Conservation (phyloP, 1,284 basidiomycete genomes). For the Tylopilus sp. region DNA sequence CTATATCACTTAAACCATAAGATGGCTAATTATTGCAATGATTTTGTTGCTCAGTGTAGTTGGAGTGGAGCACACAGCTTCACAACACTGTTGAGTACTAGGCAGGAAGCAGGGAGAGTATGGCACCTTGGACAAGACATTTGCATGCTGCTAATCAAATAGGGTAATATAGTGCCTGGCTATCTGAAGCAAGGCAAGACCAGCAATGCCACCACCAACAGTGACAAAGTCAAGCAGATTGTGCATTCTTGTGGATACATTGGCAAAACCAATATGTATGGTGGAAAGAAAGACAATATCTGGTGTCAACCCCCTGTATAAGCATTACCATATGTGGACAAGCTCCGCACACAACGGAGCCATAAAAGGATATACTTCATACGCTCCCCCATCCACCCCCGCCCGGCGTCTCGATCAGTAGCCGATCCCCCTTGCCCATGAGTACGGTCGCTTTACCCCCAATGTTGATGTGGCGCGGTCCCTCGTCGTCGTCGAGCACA, state of each 20-base stretch:
- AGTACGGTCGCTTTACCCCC: slow-evolving; percentile 90
- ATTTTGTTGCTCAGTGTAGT: too few relatives aligned
- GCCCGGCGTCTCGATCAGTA: slow-evolving; percentile 89
- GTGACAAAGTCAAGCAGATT: slow-evolving; percentile 45
- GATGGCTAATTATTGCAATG: too few relatives aligned
- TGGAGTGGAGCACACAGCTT: slow-evolving; percentile 26
- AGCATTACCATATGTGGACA: too few relatives aligned
- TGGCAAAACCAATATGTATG: slow-evolving; percentile 18
- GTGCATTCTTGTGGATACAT: slow-evolving; percentile 27
- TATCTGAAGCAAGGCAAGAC: slow-evolving; percentile 50
- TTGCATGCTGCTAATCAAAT: slow-evolving; percentile 44
- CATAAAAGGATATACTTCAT: too few relatives aligned
- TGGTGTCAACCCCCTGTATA: too few relatives aligned
- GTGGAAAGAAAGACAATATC: background rate
- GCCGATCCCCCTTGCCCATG: slow-evolving; percentile 84
- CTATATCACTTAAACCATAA: too few relatives aligned
- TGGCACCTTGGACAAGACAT: slow-evolving; percentile 47
- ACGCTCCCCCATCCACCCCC: slow-evolving; percentile 97
- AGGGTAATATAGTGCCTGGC: slow-evolving; percentile 54
- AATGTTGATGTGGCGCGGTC: slow-evolving; percentile 78
- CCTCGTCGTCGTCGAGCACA: slow-evolving; percentile 44
- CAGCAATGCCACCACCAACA: slow-evolving; percentile 52
- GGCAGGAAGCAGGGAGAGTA: background rate
- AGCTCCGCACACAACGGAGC: too few relatives aligned
- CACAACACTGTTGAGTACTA: slow-evolving; percentile 19